Conservation (phyloP, 495 filamentous ascomycete genomes). For the Lasiosphaeria miniovina region DNA sequence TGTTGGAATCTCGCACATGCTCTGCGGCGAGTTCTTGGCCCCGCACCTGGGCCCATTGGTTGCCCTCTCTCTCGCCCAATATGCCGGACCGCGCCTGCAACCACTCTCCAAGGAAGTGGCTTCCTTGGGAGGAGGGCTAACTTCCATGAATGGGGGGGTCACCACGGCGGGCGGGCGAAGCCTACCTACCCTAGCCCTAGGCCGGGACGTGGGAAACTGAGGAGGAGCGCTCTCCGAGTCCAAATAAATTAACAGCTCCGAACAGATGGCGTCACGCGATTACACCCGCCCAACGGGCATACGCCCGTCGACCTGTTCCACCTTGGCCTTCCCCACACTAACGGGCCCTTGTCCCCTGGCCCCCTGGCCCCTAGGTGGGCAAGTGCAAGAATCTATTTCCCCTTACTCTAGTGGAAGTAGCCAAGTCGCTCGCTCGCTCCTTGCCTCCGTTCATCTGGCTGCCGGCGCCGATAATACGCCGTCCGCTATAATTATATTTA, state of each 20-base stretch:
- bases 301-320: slow-evolving; percentile 16
- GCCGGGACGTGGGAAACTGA: neutral
- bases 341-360: neutral
- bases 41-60: neutral
- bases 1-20: slow-evolving; percentile 14
- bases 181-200: too few relatives aligned
- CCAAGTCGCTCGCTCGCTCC: too few relatives aligned
- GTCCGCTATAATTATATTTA: slow-evolving; percentile 31
- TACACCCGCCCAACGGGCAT: slow-evolving; percentile 22
- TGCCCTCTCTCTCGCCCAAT: slow-evolving; percentile 2
- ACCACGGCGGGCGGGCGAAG: too few relatives aligned
- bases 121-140: too few relatives aligned
- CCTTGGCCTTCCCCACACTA: neutral
- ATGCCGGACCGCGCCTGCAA: slow-evolving; percentile 2
- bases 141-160: neutral
- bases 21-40: slow-evolving; percentile 4
- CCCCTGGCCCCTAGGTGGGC: too few relatives aligned
- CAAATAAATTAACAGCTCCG: slow-evolving; percentile 24
- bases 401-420: too few relatives aligned
- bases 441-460: too few relatives aligned
- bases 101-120: neutral
- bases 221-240: slow-evolving; percentile 21
- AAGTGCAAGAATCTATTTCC: too few relatives aligned
- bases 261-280: slow-evolving; percentile 28
- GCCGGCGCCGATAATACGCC: slow-evolving; percentile 15